Percentiles rank a stretch among this genome's conserved stretches.
phyloP scores from a whole-genome alignment of 305 asterid species.

The Withania somnifera region DNA sequence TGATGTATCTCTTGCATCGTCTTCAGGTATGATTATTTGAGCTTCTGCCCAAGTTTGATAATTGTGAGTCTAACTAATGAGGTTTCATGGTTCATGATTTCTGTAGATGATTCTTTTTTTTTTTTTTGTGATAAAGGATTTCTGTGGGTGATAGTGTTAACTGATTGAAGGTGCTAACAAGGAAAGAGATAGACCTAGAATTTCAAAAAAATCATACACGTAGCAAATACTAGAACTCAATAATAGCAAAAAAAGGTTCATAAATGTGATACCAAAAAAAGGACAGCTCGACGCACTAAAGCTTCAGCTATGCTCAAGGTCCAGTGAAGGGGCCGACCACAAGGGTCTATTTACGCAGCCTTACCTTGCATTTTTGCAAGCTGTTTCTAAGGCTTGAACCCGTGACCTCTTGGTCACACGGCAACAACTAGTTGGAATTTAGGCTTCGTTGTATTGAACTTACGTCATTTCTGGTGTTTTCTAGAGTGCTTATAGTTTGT shows the following conservation, averaged over 20 bases:
- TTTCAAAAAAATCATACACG: too few relatives aligned
- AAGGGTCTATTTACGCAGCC: too few relatives aligned
- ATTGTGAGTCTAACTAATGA: background rate
- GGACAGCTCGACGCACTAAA: too few relatives aligned
- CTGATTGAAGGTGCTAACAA: background rate
- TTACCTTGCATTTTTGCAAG: too few relatives aligned
- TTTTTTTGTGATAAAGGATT: background rate
- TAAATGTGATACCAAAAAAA: too few relatives aligned
- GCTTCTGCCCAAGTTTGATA: conserved; percentile 10
- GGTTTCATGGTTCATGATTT: background rate
- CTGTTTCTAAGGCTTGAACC: too few relatives aligned
- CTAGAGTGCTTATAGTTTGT: background rate
- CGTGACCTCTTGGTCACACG: too few relatives aligned
- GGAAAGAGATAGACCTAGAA: background rate
- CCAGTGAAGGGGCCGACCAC: too few relatives aligned
- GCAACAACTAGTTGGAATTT: background rate
- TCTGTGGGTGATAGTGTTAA: background rate
- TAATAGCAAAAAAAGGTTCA: background rate
- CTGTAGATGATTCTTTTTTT: too few relatives aligned
- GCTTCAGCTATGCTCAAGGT: too few relatives aligned
- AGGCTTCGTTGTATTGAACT: background rate
- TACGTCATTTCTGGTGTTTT: background rate
- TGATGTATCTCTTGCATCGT: conserved; percentile 97
- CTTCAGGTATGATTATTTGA: conserved; percentile 65
- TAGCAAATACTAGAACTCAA: background rate